Percentiles rank a stretch among this genome's conserved stretches.
These are phyloP conservation scores for Ceratocystis cubensis DNA, from an alignment of 2,329 filamentous ascomycete genomes.

Conservation along the genomic window DNA sequence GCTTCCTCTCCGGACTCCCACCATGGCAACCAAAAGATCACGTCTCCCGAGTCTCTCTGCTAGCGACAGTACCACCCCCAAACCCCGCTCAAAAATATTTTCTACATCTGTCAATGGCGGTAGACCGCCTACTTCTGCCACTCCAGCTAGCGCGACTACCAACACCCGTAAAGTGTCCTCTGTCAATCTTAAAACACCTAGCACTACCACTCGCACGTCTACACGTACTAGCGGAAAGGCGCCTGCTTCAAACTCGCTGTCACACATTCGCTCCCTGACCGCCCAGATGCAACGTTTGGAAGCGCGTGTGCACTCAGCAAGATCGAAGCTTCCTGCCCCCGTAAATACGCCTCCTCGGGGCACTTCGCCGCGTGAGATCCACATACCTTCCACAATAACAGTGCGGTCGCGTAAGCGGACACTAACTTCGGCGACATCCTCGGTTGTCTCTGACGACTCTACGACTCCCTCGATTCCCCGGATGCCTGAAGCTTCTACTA, in stretches of 20 bases:
- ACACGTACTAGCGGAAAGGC: constrained; percentile 38
- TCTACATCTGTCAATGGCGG: constrained; percentile 28
- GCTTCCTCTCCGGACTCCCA: constrained; percentile 30
- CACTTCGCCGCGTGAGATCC: constrained; percentile 54
- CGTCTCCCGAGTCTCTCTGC: constrained; percentile 39
- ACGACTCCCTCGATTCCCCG: constrained; percentile 33
- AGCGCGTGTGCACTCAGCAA: constrained; percentile 78
- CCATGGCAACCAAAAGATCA: constrained; percentile 24
- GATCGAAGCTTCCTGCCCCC: constrained; percentile 81
- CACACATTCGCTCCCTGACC: constrained; percentile 85
- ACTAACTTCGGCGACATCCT: constrained; percentile 41
- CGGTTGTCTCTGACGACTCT: constrained; percentile 37
- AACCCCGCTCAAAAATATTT: constrained; percentile 39
- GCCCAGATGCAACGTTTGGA: constrained; percentile 96
- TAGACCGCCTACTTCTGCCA: constrained; percentile 23
- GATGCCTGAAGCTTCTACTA: constrained; percentile 25
- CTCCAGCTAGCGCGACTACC: constrained; percentile 18
- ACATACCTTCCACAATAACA: constrained; percentile 45
- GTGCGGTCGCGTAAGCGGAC: constrained; percentile 59
- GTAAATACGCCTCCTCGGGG: constrained; percentile 59
- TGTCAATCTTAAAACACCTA: constrained; percentile 23
- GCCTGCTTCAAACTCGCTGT: constrained; percentile 57
- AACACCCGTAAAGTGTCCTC: constrained; percentile 23
- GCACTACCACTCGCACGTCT: constrained; percentile 37
- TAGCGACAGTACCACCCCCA: constrained; percentile 43